A percentile compares a stretch with the other conserved stretches of the same genome.
phyloP scores from a whole-genome alignment of 371 early-diverging fungal genomes.

The Saksenaea vasiformis region DNA sequence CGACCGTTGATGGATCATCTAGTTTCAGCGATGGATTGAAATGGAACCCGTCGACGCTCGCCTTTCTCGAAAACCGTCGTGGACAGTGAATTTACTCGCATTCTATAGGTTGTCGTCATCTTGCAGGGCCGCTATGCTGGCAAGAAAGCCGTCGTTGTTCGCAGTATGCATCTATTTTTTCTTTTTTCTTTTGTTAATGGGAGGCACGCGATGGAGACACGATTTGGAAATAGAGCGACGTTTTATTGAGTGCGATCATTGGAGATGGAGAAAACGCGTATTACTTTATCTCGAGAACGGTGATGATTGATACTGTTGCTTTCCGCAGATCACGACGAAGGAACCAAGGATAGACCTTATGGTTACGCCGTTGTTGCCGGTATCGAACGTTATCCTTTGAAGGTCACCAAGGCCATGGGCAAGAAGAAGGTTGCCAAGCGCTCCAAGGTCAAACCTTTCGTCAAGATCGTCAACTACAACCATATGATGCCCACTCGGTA shows the following conservation, averaged over 20 bases:
- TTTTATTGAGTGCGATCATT: neutral
- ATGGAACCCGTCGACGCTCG: neutral
- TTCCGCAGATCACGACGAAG: conserved; percentile 74
- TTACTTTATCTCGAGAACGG: neutral
- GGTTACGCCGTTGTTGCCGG: conserved; percentile 98
- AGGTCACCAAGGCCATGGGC: conserved; percentile 94
- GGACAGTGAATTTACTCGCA: neutral
- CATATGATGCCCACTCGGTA: conserved; percentile 99
- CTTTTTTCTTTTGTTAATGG: neutral
- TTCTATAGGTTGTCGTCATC: conserved; percentile 89
- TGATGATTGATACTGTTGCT: neutral
- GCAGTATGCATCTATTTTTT: conserved; percentile 62
- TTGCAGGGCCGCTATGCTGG: conserved; percentile 98
- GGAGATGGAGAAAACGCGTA: neutral
- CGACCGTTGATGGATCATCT: neutral
- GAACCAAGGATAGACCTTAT: conserved; percentile 91
- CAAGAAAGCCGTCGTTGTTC: conserved; percentile 98
- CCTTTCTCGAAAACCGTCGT: neutral
- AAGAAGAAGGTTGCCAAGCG: conserved; percentile 94
- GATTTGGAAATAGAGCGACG: conserved; percentile 8
- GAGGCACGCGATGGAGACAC: neutral
- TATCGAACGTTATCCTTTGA: conserved; percentile 94
- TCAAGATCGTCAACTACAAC: conserved; percentile 98
- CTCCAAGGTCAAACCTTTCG: conserved; percentile 96
- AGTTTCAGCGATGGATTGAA: conserved; percentile 13